These are phyloP conservation scores for Hemisphaericaspora xylanilytica DNA, from an alignment of 1,139 yeast genomes.

Conservation along the genomic window DNA sequence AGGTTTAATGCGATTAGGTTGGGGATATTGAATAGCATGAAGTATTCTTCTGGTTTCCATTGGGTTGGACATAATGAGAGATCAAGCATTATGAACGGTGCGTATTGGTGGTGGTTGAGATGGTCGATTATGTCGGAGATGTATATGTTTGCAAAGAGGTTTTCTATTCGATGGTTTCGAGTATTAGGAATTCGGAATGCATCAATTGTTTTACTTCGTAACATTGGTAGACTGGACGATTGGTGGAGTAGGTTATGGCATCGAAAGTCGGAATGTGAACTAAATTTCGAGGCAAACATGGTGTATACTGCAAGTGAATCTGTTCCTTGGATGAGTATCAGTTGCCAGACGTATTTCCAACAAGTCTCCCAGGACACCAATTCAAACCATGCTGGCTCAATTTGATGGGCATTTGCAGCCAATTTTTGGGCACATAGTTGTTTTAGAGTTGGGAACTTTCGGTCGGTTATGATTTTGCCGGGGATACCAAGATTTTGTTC, in stretches of 20 bases:
- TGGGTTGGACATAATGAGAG: slow-evolving; percentile 10
- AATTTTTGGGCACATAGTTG: slow-evolving; percentile 28
- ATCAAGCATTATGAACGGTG: slow-evolving; percentile 23
- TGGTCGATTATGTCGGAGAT: slow-evolving; percentile 20
- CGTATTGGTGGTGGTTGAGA: slow-evolving; percentile 9
- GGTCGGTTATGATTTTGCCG: not conserved
- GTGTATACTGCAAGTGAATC: slow-evolving; percentile 33
- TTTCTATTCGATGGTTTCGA: slow-evolving; percentile 33
- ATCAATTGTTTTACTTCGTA: slow-evolving; percentile 10
- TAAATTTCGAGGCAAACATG: slow-evolving; percentile 28
- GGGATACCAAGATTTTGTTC: not conserved
- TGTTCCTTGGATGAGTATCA: slow-evolving; percentile 22
- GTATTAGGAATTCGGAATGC: slow-evolving; percentile 14
- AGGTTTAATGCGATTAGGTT: slow-evolving; percentile 34
- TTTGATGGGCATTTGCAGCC: slow-evolving; percentile 25
- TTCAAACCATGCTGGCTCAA: slow-evolving; percentile 23
- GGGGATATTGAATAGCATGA: slow-evolving; percentile 29
- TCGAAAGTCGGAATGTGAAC: slow-evolving; percentile 18
- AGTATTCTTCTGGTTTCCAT: slow-evolving; percentile 23
- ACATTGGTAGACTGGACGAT: not conserved
- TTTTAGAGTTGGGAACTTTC: slow-evolving; percentile 16
- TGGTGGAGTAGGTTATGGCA: slow-evolving; percentile 21
- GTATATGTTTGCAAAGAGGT: slow-evolving; percentile 29
- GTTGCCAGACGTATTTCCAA: slow-evolving; percentile 35
- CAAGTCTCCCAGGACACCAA: slow-evolving; percentile 26